Conservation (phyloP, 2,329 filamentous ascomycete genomes). For the Fusarium subtropicale region DNA sequence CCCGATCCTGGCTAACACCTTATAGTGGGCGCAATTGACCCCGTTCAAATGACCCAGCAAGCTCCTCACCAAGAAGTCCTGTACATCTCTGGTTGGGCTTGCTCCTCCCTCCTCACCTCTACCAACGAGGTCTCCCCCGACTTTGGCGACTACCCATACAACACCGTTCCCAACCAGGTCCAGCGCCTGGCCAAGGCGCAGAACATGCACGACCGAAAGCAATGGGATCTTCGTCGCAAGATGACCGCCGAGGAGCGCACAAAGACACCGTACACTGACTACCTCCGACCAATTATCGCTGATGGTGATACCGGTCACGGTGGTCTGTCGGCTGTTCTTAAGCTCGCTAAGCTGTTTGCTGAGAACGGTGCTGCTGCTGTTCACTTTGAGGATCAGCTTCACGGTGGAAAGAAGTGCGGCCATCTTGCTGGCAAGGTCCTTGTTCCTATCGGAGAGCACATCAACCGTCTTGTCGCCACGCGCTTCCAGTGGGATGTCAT, state of each 20-base stretch:
- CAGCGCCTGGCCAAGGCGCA: conserved; percentile 97
- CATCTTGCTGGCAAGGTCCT: conserved; percentile 96
- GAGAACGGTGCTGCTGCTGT: conserved; percentile 97
- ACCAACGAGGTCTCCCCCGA: conserved; percentile 98
- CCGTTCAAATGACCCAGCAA: conserved; percentile 99
- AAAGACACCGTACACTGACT: conserved; percentile 86
- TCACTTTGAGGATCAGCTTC: conserved; percentile 97
- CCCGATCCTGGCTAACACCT: conserved; percentile 21
- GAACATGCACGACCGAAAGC: conserved; percentile 94
- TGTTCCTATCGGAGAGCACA: conserved; percentile 93
- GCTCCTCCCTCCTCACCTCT: conserved; percentile 89
- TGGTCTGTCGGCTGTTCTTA: conserved; percentile 90
- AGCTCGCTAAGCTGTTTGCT: conserved; percentile 96
- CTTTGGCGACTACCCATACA: conserved; percentile 99
- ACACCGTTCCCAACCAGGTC: conserved; percentile 98
- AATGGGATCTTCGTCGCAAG: conserved; percentile 87
- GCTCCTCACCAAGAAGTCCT: conserved; percentile 95
- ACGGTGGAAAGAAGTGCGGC: conserved; percentile 98
- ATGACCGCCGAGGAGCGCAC: conserved; percentile 78
- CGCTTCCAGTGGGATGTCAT: conserved; percentile 99
- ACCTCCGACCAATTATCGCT: conserved; percentile 92
- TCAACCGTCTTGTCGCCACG: conserved; percentile 91
- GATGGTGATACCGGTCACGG: conserved; percentile 98
- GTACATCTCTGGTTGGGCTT: conserved; percentile 97
- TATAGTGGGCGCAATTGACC: conserved; percentile 94